phyloP scores from a whole-genome alignment of 2,329 filamentous ascomycete genomes.

The Fusarium veterinarium region DNA sequence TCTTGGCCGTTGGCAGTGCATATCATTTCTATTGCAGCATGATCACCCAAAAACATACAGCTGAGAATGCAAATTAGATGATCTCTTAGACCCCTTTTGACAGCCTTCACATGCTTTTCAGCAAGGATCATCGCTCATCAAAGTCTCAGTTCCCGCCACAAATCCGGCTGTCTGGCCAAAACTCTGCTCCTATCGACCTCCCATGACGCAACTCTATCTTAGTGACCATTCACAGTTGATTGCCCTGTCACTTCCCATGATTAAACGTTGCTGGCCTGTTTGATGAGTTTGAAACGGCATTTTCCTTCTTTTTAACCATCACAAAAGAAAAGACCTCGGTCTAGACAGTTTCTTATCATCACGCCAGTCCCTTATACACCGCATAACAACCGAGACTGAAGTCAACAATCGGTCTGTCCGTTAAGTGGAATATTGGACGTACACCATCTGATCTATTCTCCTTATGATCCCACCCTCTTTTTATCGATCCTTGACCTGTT shows the following conservation, averaged over 20 bases:
- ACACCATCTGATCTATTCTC: conserved; percentile 22
- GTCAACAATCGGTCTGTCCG: conserved; percentile 18
- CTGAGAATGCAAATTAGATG: conserved; percentile 9
- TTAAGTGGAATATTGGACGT: conserved; percentile 22
- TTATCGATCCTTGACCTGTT: conserved; percentile 8
- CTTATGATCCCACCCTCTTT: conserved; percentile 21
- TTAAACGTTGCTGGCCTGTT: conserved; percentile 8
- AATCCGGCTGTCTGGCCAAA: conserved; percentile 36
- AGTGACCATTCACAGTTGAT: conserved; percentile 23
- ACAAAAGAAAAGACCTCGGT: conserved; percentile 20
- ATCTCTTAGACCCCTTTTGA: conserved; percentile 23
- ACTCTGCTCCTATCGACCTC: conserved; percentile 2
- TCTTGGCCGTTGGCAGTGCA: conserved; percentile 20
- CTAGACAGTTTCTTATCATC: background rate
- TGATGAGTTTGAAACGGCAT: conserved; percentile 1
- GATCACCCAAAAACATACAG: background rate
- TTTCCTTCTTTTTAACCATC: conserved; percentile 11
- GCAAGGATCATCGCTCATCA: conserved; percentile 35
- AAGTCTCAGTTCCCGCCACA: conserved; percentile 32
- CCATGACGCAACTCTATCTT: conserved; percentile 42
- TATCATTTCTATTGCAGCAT: conserved; percentile 3
- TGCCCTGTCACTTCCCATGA: conserved; percentile 18
- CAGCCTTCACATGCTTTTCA: conserved; percentile 37
- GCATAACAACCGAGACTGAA: conserved; percentile 28
- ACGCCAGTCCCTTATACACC: conserved; percentile 33